A percentile compares a stretch with the other conserved stretches of the same genome.
phyloP scores from a whole-genome alignment of 768 basidiomycete genomes.

The Phylloporus rhodoxanthus region DNA sequence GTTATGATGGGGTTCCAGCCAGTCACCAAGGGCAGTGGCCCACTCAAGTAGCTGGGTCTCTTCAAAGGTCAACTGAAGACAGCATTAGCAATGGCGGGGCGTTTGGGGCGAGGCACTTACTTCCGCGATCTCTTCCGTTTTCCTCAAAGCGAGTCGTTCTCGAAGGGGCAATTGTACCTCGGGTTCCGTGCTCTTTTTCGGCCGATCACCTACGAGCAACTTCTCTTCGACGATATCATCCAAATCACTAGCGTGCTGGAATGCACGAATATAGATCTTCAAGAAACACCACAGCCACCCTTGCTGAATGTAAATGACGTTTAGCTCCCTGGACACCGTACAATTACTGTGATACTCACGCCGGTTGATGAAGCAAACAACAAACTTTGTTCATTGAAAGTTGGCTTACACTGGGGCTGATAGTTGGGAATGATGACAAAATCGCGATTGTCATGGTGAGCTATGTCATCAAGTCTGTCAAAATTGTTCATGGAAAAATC shows the following conservation, averaged over 20 bases:
- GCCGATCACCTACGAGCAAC: constrained; percentile 72
- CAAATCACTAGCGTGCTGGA: constrained; percentile 75
- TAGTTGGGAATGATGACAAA: constrained; percentile 72
- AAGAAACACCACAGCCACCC: constrained; percentile 71
- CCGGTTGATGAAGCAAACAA: constrained; percentile 59
- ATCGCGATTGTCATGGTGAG: constrained; percentile 84
- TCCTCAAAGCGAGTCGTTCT: constrained; percentile 51
- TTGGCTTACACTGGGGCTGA: constrained; percentile 50
- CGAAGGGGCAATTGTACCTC: constrained; percentile 47
- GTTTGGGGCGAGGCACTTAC: constrained; percentile 27
- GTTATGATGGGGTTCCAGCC: constrained; percentile 75
- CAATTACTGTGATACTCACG: constrained; percentile 36
- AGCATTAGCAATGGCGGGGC: constrained; percentile 5
- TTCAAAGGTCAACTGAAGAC: constrained; percentile 55
- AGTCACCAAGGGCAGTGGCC: constrained; percentile 56
- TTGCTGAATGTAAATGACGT: constrained; percentile 36
- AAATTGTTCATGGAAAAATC: neutral
- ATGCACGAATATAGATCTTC: constrained; percentile 69
- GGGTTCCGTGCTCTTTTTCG: constrained; percentile 52
- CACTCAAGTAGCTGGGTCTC: constrained; percentile 57
- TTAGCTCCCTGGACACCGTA: neutral
- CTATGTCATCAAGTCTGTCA: constrained; percentile 33
- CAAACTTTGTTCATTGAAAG: constrained; percentile 62
- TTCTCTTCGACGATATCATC: constrained; percentile 80
- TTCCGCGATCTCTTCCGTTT: constrained; percentile 50